Base-by-base conservation (phyloP, 2,329 filamentous ascomycete species). In the Fusarium heterosporum region DNA sequence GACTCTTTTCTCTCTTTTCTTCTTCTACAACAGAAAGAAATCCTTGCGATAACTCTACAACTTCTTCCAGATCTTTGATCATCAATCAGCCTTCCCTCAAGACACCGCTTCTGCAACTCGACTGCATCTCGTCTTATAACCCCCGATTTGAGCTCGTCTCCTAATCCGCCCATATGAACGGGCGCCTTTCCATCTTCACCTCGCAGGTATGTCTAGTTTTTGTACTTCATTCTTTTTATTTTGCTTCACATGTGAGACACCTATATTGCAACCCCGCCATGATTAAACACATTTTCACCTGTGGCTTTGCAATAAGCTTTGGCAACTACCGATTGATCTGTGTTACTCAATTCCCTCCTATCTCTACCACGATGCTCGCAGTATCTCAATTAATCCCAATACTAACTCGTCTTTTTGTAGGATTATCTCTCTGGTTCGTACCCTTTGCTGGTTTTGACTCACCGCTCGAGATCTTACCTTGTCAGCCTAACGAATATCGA, bases 151-250 rank as follows among this genome's bases (percentile, higher is more conserved):
- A 75, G 70, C 69, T 72, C 71, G 72, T 71, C 59, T 75, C 73
- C 68, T 64, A 80, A 85, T 81, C 85, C 84, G 90, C 89, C 85
- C 89, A 90, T 90, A 93, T 93, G 91, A 91, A 89, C 90, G 90
- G 90, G 85, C 89, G 90, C 87, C 85, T 87, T 83, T 93, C 91
- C 81, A 87, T 90, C 81, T 94, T 93, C 85, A 94, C 91, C 83
- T 94, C 91, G 82, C 91, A 94, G 89, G 91, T 93, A 90, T 66
- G 71, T 62, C 52, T 9, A 19, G 63, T 72, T 58, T 61, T 40
- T 47, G 26, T 29, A 49, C 19, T 48, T 42, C 6, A n/a, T n/a
- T 36, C n/a, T 36, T 36, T 29, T 29, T 29, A 12, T 12, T 8
- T 29, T 9, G n/a, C 48, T 32, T 67, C 50, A 50, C 22, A 32